Percentiles rank a stretch among this genome's conserved stretches.
phyloP scores from a whole-genome alignment of 495 filamentous ascomycete genomes.

The Penicillium egyptiacum region DNA sequence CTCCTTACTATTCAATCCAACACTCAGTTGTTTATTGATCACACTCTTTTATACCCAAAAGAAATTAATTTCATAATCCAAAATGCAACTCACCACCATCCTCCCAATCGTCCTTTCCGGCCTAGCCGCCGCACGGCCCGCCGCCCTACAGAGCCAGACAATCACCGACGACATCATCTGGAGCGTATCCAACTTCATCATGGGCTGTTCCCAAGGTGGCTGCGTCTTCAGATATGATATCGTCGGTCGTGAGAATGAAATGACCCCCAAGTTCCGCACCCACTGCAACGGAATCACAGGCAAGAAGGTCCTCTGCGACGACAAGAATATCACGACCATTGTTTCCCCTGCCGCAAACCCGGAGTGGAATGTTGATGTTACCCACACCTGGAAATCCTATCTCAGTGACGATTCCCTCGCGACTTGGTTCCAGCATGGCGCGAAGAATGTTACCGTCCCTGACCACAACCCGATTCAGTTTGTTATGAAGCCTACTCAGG shows the following conservation, averaged over 20 bases:
- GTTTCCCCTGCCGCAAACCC: conserved; percentile 27
- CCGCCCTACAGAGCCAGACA: conserved; percentile 21
- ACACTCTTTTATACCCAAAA: neutral
- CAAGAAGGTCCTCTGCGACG: conserved; percentile 28
- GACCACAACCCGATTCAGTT: conserved; percentile 15
- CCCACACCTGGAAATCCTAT: conserved; percentile 33
- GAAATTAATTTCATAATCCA: conserved; percentile 2
- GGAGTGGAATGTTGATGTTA: conserved; percentile 36
- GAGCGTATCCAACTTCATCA: conserved; percentile 35
- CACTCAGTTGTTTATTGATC: neutral
- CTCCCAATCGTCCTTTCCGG: conserved; percentile 28
- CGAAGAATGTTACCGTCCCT: conserved; percentile 11
- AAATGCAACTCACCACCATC: conserved; percentile 38
- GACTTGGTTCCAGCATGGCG: conserved; percentile 9
- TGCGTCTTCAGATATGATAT: conserved; percentile 43
- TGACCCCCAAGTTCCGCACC: conserved; percentile 45
- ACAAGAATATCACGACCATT: conserved; percentile 29
- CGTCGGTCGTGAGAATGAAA: conserved; percentile 22
- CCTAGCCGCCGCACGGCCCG: conserved; percentile 24
- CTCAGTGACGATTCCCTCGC: conserved; percentile 23
- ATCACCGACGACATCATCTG: conserved; percentile 32
- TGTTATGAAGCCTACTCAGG: conserved; percentile 26
- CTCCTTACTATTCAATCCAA: neutral
- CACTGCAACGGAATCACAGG: conserved; percentile 37
- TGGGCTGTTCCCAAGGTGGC: conserved; percentile 38